Conservation (phyloP, 305 asterid genomes). For the Lippia alba region DNA sequence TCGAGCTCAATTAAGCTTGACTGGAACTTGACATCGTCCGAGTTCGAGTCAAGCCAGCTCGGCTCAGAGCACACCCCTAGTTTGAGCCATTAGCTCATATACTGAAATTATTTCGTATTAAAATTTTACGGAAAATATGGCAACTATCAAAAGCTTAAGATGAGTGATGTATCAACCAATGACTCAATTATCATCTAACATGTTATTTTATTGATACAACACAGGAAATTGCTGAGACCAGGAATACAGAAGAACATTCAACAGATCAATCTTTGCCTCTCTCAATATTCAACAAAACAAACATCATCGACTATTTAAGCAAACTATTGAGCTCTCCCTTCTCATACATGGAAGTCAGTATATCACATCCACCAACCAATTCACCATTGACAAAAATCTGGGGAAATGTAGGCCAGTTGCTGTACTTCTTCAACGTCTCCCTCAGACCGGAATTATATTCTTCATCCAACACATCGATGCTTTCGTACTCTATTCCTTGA, state of each 20-base stretch:
- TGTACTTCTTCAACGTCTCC: slow-evolving; percentile 85
- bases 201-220: neutral
- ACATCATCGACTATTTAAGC: slow-evolving; percentile 45
- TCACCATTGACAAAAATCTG: slow-evolving; percentile 85
- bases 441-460: slow-evolving; percentile 76
- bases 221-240: neutral
- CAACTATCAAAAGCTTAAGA: too few species aligned
- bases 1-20: too few species aligned
- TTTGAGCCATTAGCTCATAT: too few species aligned
- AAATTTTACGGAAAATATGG: too few species aligned
- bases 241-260: neutral
- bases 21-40: too few species aligned
- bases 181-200: too few species aligned
- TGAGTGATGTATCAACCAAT: too few species aligned
- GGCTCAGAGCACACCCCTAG: too few species aligned
- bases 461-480: slow-evolving; percentile 86
- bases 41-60: too few species aligned
- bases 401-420: slow-evolving; percentile 95
- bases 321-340: slow-evolving; percentile 77
- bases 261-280: neutral
- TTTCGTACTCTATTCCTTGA: slow-evolving; percentile 82
- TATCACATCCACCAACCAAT: slow-evolving; percentile 92
- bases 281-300: neutral
- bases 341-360: slow-evolving; percentile 85
- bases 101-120: too few species aligned